Base-by-base conservation (phyloP, 495 filamentous ascomycete genomes). In the Glarea lozoyensis region DNA sequence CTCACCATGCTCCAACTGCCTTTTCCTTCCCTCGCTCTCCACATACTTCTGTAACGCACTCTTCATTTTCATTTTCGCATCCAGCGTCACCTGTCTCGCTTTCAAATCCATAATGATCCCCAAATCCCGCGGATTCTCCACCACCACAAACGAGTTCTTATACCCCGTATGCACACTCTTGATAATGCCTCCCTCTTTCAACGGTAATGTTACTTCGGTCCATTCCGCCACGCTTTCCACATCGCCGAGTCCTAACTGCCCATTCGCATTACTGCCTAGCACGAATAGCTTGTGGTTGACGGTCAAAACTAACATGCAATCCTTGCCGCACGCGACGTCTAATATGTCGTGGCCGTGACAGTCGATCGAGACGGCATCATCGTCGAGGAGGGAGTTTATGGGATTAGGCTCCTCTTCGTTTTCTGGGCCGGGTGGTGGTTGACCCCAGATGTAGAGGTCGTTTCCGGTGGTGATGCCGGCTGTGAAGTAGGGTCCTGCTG, bases 381-480 rank as follows among this genome's bases (percentile, higher is more conserved):
- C n/a, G n/a, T n/a, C n/a, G n/a, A n/a, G n/a, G n/a, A n/a, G n/a
- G n/a, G n/a, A n/a, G n/a, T n/a, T n/a, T n/a, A n/a, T n/a, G n/a
- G n/a, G n/a, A n/a, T n/a, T n/a, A 7, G 25, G 25, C n/a, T 29
- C 25, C 25, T n/a, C 25, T 29, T 7, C n/a, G 25, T 7, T 7
- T 29, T 29, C 25, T 42, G 29, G 1, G 58, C 10, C 10, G 10
- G 10, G 10, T 16, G 32, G 35, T 6, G 19, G 47, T 2, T 65
- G 58, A 36, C 82, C 79, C 82, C 82, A 86, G 31, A 73, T 45
- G 55, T 84, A 86, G 3, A 83, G 55, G 52, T 80, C 79, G 31
- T 65, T 55, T 2, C 75, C 73, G 1, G 56, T 50, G 0, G 73
- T 78, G 12, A 86, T 42, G 0, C 78, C 81, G 0, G 72, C 76